Conservation (phyloP, 345 rosid genomes). For the Balakata baccata region DNA sequence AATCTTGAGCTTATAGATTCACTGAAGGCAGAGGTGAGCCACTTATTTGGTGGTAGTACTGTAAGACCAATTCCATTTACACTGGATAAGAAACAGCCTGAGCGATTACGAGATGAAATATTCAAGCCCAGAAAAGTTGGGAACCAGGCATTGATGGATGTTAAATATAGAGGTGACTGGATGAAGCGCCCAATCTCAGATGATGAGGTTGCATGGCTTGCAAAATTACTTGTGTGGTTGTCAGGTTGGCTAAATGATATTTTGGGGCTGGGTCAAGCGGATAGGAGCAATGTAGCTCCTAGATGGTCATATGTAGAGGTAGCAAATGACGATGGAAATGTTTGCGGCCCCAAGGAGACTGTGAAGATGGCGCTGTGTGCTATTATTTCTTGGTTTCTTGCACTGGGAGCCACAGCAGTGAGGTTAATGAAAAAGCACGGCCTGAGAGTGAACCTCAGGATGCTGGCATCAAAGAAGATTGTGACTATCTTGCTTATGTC, state of each 20-base stretch:
- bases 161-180: constrained; percentile 79
- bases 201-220: constrained; percentile 83
- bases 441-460: constrained; percentile 63
- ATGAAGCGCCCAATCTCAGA: constrained; percentile 81
- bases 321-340: constrained; percentile 35
- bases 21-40: constrained; percentile 49
- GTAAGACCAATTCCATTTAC: constrained; percentile 48
- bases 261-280: constrained; percentile 53
- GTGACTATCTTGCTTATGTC: constrained; percentile 45
- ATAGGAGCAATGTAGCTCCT: constrained; percentile 21
- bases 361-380: constrained; percentile 39
- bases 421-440: constrained; percentile 64
- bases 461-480: constrained; percentile 76
- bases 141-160: constrained; percentile 30
- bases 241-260: constrained; percentile 66
- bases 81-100: constrained; percentile 40
- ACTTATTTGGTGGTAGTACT: constrained; percentile 53
- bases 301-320: constrained; percentile 55
- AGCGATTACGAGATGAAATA: constrained; percentile 50
- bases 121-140: constrained; percentile 77
- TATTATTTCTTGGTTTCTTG: constrained; percentile 45
- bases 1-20: constrained; percentile 50
- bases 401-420: constrained; percentile 30
- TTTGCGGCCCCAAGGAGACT: constrained; percentile 43
- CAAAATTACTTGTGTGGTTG: constrained; percentile 54